Percentiles rank a stretch among this genome's conserved stretches.
Evolutionary conservation across 2,329 filamentous ascomycete genomes (phyloP).

Genomic region (Exserohilum turcica): DNA sequence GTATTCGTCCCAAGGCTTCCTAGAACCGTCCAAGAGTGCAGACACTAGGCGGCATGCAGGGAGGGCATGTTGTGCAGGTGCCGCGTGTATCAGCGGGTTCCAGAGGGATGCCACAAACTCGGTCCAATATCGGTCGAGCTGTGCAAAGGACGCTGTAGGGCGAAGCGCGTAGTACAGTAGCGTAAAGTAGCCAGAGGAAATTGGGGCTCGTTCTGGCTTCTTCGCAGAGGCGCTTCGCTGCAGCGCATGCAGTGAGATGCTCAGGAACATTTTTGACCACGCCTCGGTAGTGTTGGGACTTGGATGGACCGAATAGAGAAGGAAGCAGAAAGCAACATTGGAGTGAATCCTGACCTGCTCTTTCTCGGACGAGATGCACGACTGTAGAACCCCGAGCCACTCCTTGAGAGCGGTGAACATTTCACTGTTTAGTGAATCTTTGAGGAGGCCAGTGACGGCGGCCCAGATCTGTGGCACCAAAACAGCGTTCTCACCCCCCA

Average conservation of each 20-base stretch:
- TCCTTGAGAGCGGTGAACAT: slow-evolving; percentile 73
- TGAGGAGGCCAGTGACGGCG: slow-evolving; percentile 76
- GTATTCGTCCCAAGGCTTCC: slow-evolving; percentile 74
- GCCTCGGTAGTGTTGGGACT: slow-evolving; percentile 62
- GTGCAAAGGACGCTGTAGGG: slow-evolving; percentile 67
- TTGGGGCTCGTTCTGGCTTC: slow-evolving; percentile 63
- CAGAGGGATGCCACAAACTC: slow-evolving; percentile 71
- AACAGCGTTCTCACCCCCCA: slow-evolving; percentile 62
- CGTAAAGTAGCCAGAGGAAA: slow-evolving; percentile 74
- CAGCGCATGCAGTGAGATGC: slow-evolving; percentile 36
- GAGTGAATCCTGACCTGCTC: slow-evolving; percentile 67
- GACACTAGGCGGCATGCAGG: slow-evolving; percentile 67
- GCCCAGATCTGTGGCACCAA: slow-evolving; percentile 90
- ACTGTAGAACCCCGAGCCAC: slow-evolving; percentile 80
- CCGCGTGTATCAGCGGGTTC: slow-evolving; percentile 31
- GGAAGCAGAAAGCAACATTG: slow-evolving; percentile 82
- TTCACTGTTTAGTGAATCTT: slow-evolving; percentile 62
- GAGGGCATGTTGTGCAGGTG: slow-evolving; percentile 29
- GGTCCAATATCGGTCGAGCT: slow-evolving; percentile 80
- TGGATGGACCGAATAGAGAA: slow-evolving; percentile 74
- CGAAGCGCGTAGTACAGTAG: slow-evolving; percentile 59
- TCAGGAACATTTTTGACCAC: slow-evolving; percentile 39
- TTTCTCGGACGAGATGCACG: slow-evolving; percentile 82
- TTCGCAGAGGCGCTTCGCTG: slow-evolving; percentile 63
- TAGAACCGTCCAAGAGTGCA: slow-evolving; percentile 67